phyloP scores from a whole-genome alignment of 148 eudicot genomes.

The Gaultheria prostrata region DNA sequence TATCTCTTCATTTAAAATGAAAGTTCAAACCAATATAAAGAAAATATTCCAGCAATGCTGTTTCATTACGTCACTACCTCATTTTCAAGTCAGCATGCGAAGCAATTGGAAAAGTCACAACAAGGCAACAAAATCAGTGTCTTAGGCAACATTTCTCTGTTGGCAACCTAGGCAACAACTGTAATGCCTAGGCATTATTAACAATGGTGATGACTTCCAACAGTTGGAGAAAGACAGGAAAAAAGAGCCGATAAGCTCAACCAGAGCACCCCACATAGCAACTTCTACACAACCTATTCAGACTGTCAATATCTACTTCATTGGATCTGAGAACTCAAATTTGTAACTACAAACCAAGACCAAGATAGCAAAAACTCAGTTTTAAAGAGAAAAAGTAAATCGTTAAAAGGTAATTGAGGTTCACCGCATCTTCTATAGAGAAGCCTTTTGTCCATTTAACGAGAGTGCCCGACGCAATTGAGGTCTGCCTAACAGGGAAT shows the following conservation, averaged over 20 bases:
- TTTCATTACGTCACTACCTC: conserved; percentile 4
- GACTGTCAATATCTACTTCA: neutral
- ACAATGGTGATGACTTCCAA: neutral
- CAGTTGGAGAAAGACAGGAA: neutral
- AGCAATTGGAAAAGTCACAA: neutral
- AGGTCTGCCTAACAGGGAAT: conserved; percentile 85
- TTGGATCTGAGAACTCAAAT: neutral
- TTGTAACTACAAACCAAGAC: neutral
- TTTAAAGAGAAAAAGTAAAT: neutral
- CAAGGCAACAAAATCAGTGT: neutral
- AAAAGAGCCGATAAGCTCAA: neutral
- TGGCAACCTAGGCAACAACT: conserved; percentile 4
- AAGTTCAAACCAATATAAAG: neutral
- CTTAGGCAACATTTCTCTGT: neutral
- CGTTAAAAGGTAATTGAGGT: conserved; percentile 22
- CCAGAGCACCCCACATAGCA: neutral
- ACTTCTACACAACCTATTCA: neutral
- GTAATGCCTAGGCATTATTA: neutral
- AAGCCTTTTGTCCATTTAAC: conserved; percentile 97
- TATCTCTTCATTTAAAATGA: neutral
- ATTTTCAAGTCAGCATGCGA: neutral
- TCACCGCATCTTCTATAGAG: conserved; percentile 71
- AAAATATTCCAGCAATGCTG: neutral
- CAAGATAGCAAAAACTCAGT: neutral
- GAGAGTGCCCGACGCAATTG: conserved; percentile 72